Percentiles rank a stretch among this genome's conserved stretches.
Conservation (phyloP, 1,284 basidiomycete genomes). For the Cryptococcus maquisensis region DNA sequence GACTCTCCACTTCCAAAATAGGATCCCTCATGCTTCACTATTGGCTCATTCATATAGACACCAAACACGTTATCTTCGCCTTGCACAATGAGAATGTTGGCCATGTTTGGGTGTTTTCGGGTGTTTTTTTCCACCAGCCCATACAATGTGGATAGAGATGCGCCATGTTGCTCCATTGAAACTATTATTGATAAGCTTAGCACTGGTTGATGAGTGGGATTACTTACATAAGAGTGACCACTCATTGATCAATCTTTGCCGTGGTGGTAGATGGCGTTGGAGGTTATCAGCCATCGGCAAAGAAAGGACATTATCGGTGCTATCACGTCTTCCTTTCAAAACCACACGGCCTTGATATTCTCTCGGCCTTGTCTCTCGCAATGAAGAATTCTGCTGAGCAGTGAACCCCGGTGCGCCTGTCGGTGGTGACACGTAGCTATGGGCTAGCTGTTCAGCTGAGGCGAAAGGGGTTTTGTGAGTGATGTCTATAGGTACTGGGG, state of each 20-base stretch:
- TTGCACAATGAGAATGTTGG: conserved; percentile 58
- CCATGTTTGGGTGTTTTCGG: conserved; percentile 40
- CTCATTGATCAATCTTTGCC: conserved; percentile 68
- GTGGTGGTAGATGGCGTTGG: conserved; percentile 67
- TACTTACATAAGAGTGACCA: conserved; percentile 77
- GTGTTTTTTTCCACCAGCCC: conserved; percentile 54
- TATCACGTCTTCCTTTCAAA: conserved; percentile 53
- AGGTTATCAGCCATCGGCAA: conserved; percentile 61
- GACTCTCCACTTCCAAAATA: conserved; percentile 85
- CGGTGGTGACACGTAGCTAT: conserved; percentile 58
- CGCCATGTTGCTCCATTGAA: conserved; percentile 91
- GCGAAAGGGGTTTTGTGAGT: conserved; percentile 45
- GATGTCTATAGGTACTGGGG: conserved; percentile 36
- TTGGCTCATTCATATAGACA: conserved; percentile 70
- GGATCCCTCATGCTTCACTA: conserved; percentile 56
- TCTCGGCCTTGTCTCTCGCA: conserved; percentile 5
- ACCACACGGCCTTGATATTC: conserved; percentile 39
- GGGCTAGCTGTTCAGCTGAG: conserved; percentile 23
- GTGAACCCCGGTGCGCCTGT: conserved; percentile 72
- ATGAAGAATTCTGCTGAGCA: conserved; percentile 44
- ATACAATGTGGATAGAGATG: conserved; percentile 84
- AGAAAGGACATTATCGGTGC: conserved; percentile 58
- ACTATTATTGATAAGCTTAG: conserved; percentile 22
- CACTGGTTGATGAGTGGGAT: background rate
- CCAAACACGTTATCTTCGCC: conserved; percentile 71